Percentiles rank a stretch among this genome's conserved stretches.
These are phyloP conservation scores for Talaromyces rugulosus DNA, from an alignment of 2,329 filamentous ascomycete species.

Conservation along the genomic window DNA sequence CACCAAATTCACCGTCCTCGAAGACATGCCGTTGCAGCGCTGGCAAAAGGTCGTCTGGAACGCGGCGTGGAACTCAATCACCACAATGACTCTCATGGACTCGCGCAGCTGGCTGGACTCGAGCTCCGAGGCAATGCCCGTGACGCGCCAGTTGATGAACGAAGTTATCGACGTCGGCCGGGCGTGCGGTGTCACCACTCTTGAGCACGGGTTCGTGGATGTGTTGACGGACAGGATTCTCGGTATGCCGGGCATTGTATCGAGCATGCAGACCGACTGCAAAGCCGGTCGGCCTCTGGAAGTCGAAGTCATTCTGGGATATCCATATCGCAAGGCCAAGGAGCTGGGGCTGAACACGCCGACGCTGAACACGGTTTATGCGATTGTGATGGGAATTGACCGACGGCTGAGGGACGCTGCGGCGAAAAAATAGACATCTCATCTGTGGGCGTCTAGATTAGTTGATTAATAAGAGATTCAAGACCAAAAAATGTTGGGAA, in stretches of 20 bases:
- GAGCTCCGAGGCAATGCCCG: conserved; percentile 33
- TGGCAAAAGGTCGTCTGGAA: conserved; percentile 44
- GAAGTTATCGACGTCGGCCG: conserved; percentile 41
- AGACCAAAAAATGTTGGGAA: too few species aligned
- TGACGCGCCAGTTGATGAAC: conserved; percentile 38
- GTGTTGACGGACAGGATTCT: conserved; percentile 36
- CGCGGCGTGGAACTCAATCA: conserved; percentile 39
- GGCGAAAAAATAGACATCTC: background rate
- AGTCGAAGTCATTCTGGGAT: conserved; percentile 44
- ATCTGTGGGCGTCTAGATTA: background rate
- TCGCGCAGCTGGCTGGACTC: conserved; percentile 41
- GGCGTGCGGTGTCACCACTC: conserved; percentile 31
- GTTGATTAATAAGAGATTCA: too few species aligned
- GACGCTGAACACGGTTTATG: conserved; percentile 13
- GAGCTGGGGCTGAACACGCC: conserved; percentile 12
- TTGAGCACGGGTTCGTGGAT: conserved; percentile 36
- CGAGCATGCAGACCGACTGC: conserved; percentile 45
- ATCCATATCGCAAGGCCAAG: conserved; percentile 13
- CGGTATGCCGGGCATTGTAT: conserved; percentile 37
- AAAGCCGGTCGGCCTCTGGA: conserved; percentile 41
- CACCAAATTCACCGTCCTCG: conserved; percentile 33
- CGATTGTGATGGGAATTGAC: conserved; percentile 11
- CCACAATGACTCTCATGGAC: conserved; percentile 40
- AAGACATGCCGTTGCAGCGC: conserved; percentile 34
- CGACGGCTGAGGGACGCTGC: conserved; percentile 6